A percentile compares a stretch with the other conserved stretches of the same genome.
Evolutionary conservation across 2,329 filamentous ascomycete species (phyloP).

Genomic region (Verticillium alfalfae): DNA sequence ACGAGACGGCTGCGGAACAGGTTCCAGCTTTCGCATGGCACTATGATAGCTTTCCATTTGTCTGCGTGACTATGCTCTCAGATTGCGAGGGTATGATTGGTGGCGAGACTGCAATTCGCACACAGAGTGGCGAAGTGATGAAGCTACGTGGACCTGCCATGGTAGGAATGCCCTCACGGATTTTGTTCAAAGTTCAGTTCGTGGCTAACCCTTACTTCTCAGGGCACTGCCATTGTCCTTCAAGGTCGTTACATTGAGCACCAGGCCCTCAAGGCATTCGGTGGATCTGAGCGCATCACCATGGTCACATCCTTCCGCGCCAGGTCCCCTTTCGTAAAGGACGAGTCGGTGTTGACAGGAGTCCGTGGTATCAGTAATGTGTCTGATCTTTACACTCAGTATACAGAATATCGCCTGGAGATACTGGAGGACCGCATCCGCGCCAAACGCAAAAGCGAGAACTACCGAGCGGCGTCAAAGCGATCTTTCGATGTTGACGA

Average conservation of each 20-base stretch:
- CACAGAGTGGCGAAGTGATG: constrained; percentile 46
- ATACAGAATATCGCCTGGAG: constrained; percentile 56
- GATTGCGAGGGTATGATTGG: constrained; percentile 60
- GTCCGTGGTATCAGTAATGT: constrained; percentile 55
- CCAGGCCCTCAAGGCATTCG: constrained; percentile 54
- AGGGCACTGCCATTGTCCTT: constrained; percentile 58
- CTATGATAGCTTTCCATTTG: constrained; percentile 60
- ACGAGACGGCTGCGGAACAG: constrained; percentile 36
- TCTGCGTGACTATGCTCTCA: constrained; percentile 63
- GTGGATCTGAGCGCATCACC: constrained; percentile 57
- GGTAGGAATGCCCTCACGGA: constrained; percentile 29
- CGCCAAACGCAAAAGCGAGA: neutral
- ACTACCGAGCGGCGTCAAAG: neutral
- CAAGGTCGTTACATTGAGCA: constrained; percentile 65
- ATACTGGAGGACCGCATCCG: constrained; percentile 52
- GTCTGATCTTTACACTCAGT: constrained; percentile 54
- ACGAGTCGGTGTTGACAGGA: constrained; percentile 56
- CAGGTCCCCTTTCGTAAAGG: constrained; percentile 43
- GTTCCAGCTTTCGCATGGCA: constrained; percentile 58
- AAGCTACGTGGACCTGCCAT: constrained; percentile 56
- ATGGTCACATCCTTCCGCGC: constrained; percentile 64
- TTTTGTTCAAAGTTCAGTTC: constrained; percentile 1
- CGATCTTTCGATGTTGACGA: constrained; percentile 11
- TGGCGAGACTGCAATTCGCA: constrained; percentile 56
- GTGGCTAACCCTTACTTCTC: constrained; percentile 12